Percentiles rank a stretch among this genome's conserved stretches.
Evolutionary conservation across 1,284 basidiomycete genomes (phyloP).

Genomic region (Rhizoctonia solani): DNA sequence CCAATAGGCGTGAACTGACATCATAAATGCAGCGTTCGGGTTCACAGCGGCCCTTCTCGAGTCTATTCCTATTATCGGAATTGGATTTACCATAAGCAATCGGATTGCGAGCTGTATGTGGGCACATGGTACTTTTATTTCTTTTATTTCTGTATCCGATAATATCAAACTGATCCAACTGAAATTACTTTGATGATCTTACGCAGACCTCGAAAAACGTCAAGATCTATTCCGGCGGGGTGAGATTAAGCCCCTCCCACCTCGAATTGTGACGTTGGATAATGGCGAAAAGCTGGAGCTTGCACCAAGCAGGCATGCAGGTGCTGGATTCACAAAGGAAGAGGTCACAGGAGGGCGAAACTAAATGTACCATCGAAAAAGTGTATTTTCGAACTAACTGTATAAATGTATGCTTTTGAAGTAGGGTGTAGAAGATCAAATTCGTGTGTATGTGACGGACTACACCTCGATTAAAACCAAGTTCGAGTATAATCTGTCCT

Average conservation of each 20-base stretch:
- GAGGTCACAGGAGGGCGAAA: no score
- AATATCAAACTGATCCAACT: not conserved
- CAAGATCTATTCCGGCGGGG: conserved; percentile 63
- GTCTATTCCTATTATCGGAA: conserved; percentile 73
- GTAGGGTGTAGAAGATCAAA: no score
- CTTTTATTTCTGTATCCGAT: no score
- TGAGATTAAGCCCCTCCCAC: conserved; percentile 46
- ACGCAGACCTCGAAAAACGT: conserved; percentile 71
- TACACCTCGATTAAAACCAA: no score
- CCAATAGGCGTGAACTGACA: not conserved
- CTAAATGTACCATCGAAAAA: no score
- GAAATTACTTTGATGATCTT: not conserved
- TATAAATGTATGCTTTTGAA: no score
- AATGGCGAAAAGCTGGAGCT: not conserved
- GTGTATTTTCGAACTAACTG: no score
- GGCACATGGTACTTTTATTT: conserved; percentile 82
- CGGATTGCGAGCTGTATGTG: conserved; percentile 89
- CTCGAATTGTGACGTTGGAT: conserved; percentile 30
- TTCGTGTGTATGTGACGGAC: no score
- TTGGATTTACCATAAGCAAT: conserved; percentile 82
- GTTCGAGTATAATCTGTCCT: no score
- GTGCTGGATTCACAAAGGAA: not conserved
- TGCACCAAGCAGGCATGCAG: conserved; percentile 18
- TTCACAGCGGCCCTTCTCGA: conserved; percentile 79
- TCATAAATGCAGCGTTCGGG: conserved; percentile 81